Base-by-base conservation (phyloP, 805 yeast genomes). In the Starmera quercuum region DNA sequence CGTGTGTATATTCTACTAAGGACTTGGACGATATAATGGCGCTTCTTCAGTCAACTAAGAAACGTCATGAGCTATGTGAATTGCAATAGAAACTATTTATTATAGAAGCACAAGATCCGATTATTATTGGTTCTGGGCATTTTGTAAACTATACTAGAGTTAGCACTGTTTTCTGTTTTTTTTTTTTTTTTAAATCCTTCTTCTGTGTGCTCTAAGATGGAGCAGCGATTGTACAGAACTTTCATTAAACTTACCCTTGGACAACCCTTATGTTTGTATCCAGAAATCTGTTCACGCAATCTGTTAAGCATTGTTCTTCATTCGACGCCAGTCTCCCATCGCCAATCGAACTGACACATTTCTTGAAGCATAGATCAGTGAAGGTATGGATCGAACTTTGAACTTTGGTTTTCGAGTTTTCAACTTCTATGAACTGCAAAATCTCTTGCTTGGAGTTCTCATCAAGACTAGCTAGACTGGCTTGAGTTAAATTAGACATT, bases 351-450 rank as follows among this genome's bases (percentile, higher is more conserved):
- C 58, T 63, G 33, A 86, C 71, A 59, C 97, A 88, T 61, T 83
- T 83, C 56, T 81, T 83, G 70, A 86, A 88, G 57, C 97, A 88
- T 67, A 80, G 68, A 53, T 86, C 88, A 19, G 96, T 87, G 71
- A 85, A 86, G 50, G 71, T 75, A 56, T 88, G 95, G 40, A 88
- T 83, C 22, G 94, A 76, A 63, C 73, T 71, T 58, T 86, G 95
- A 20, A 88, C 84, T 61, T 86, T 85, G 36, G 90, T 78, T 63
- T 83, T 85, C 42, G 92, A 73, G 53, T 82, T 80, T 61, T 88
- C 96, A 11, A 80, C 63, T 53, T 86, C 94, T 31, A 87, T 65
- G 64, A 85, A 87, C 36, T 71, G 67, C 47, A 77, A 66, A 32
- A 87, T 75, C 42, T 86, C 95, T 51, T 75, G 71, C 56, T 81